These are phyloP conservation scores for Rhododendron mucronatum DNA, from an alignment of 148 eudicot genomes.

Conservation along the genomic window DNA sequence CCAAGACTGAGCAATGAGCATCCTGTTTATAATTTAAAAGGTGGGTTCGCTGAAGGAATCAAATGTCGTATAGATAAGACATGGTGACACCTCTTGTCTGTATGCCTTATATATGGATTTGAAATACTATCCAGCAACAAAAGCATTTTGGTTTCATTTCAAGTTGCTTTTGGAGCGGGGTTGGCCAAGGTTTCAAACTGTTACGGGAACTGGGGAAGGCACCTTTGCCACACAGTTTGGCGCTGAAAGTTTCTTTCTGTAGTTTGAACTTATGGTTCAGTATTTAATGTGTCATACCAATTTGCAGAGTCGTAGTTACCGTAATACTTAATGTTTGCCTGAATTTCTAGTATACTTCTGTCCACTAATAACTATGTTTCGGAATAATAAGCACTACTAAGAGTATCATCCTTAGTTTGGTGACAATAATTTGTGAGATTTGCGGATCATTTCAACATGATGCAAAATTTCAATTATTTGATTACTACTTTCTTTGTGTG, in stretches of 20 bases:
- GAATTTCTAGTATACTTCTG: neutral
- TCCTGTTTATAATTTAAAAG: neutral
- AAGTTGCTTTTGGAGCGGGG: neutral
- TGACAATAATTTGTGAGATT: neutral
- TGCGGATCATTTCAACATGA: neutral
- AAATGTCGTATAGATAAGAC: neutral
- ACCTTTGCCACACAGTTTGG: neutral
- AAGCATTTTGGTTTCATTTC: neutral
- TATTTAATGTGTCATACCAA: neutral
- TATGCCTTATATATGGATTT: neutral
- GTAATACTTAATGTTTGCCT: neutral
- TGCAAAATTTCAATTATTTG: neutral
- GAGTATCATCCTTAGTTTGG: neutral
- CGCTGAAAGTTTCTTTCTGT: neutral
- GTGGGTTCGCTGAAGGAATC: neutral
- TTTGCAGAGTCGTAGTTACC: neutral
- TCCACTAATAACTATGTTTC: neutral
- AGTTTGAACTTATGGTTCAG: neutral
- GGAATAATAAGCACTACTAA: neutral
- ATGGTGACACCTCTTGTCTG: neutral
- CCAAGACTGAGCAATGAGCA: neutral
- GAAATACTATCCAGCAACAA: neutral
- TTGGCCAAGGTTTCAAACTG: neutral
- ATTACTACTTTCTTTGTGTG: neutral
- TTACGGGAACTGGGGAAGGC: neutral